Base-by-base conservation (phyloP, 768 basidiomycete genomes). In the Termitomyces sp. region DNA sequence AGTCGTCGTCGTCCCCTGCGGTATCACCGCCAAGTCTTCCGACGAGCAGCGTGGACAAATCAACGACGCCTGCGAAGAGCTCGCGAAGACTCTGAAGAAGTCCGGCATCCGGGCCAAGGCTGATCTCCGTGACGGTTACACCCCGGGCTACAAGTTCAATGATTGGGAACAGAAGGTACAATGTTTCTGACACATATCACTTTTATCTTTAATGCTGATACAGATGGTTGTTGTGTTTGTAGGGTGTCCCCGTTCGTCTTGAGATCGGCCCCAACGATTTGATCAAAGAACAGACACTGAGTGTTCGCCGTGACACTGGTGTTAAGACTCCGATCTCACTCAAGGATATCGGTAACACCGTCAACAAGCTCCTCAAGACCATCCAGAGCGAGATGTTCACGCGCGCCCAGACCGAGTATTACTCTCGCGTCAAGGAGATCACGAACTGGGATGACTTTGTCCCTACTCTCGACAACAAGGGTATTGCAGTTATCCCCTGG, bases 141-240 rank as follows among this genome's bases (percentile, higher is more conserved):
- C 96, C 31, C 97, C 97, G 9, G 97, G 97, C 31, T 98, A 89
- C 78, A 99, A 99, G 76, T 99, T 97, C 79, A 97, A 98, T 69
- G 93, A 98, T 66, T 98, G 96, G 95, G 97, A 99, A 77, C 89
- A 98, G 74, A 92, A 96, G 85, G 93, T 90, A 55, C 12, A 42
- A 49, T 52, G 23, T 40, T 25, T 19, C 17, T 27, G 35, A 60
- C 16, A 58, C 38, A 46, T 41, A 10, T n/a, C 38, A 40, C 21
- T 44, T 37, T 3, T 38, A 42, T 31, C 43, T 44, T 52, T 31
- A 0, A 9, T 52, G 52, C 64, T 56, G 41, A 48, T 35, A 47
- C 48, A 42, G 43, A 41, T n/a, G 21, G 34, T 51, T 25, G 46
- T 25, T 53, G 9, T 53, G 32, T 4, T 46, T 53, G 37, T 63